Conservation (phyloP, 768 basidiomycete genomes). For the Russula olivacea region DNA sequence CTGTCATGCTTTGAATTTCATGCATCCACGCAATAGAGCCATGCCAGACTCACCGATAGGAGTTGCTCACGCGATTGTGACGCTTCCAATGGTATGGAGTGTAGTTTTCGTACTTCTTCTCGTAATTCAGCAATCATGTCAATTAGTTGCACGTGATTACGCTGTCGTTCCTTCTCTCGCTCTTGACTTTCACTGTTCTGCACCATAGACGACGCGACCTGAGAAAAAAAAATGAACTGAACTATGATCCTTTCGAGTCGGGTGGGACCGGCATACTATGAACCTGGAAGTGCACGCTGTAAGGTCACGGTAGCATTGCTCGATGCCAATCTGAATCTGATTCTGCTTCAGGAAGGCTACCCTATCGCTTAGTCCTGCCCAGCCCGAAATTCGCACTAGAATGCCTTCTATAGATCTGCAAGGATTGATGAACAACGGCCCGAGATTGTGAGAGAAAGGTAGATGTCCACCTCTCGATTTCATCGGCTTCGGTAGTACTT, state of each 20-base stretch:
- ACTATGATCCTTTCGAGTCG: neutral
- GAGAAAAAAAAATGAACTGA: neutral
- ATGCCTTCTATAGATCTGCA: constrained; percentile 5
- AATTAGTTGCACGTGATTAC: neutral
- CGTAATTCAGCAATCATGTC: neutral
- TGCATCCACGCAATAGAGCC: too few relatives aligned
- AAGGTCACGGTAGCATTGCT: constrained; percentile 36
- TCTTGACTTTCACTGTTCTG: neutral
- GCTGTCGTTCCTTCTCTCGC: neutral
- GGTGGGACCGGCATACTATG: constrained; percentile 29
- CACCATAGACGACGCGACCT: constrained; percentile 1
- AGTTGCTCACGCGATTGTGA: neutral
- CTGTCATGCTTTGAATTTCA: neutral
- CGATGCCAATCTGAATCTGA: constrained; percentile 40
- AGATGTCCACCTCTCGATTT: constrained; percentile 6
- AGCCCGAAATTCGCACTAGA: neutral
- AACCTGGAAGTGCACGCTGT: constrained; percentile 35
- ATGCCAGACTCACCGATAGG: neutral
- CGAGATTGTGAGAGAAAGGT: neutral
- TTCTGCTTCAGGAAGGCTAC: constrained; percentile 33
- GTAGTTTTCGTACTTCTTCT: constrained; percentile 6
- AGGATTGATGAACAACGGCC: neutral
- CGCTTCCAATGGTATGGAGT: neutral
- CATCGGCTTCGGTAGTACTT: constrained; percentile 1
- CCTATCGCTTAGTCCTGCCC: neutral